Base-by-base conservation (phyloP, 2,329 filamentous ascomycete species). In the Scorias spongiosa region DNA sequence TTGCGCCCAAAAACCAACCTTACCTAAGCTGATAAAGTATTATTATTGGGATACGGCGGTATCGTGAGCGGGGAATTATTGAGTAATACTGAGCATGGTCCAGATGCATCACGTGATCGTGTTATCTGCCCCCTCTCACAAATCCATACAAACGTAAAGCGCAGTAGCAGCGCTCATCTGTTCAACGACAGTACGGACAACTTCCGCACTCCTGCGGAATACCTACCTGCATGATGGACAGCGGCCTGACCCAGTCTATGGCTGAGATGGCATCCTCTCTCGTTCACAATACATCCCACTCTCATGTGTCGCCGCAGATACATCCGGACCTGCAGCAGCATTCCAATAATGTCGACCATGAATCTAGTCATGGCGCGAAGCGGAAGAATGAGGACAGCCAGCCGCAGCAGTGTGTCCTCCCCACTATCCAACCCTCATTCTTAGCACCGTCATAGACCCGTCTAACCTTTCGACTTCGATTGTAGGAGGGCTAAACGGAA, bases 401-500 rank as follows among this genome's bases (percentile, higher is more conserved):
- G 44, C 69, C 68, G 15, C 53, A 57, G 40, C 57, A 55, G 44
- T 39, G 40, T 18, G 29, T 32, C 12, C 38, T 39, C 28, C 32
- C 32, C 32, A 12, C 32, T 36, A 26, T 26, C 20, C 20, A 26
- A 26, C 20, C 20, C 7, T 26, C 20, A 4, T 26, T 26, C 20
- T 26, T 26, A 26, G 3, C 20, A 7, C 20, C 20, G 3, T 7
- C 20, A 26, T 26, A 26, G 20, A 26, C 20, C 7, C 20, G 3
- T 26, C 20, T 26, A 26, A 26, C 20, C 20, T 26, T 26, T 26
- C 20, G 7, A 26, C 7, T 26, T 7, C 20, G 11, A 15, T 36
- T 36, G 32, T 36, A 51, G 32, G 32, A 69, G 75, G 51, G 68
- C 75, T 51, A 79, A 80, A 66, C 70, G 76, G 58, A 80, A 78